phyloP scores from a whole-genome alignment of 768 basidiomycete species.

The Tulasnella sp. region DNA sequence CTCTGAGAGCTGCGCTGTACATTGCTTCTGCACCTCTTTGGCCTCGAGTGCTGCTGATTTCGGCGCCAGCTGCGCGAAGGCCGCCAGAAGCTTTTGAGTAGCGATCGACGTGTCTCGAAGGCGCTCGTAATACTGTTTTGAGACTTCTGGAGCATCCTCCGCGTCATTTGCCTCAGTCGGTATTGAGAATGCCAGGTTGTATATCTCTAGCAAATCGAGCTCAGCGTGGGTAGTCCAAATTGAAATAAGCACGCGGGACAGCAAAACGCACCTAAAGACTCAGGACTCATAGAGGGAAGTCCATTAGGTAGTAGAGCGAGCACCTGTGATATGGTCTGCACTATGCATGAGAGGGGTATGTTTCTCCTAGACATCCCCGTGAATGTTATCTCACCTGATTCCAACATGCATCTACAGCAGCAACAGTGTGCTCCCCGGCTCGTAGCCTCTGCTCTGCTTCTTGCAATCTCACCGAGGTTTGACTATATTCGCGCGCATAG shows the following conservation, averaged over 20 bases:
- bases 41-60: constrained; percentile 29
- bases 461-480: constrained; percentile 46
- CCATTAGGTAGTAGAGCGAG: constrained; percentile 47
- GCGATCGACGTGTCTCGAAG: constrained; percentile 45
- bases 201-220: constrained; percentile 2
- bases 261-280: background rate
- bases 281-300: constrained; percentile 30
- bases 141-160: background rate
- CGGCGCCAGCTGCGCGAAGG: constrained; percentile 40
- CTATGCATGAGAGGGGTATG: constrained; percentile 2
- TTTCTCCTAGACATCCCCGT: constrained; percentile 7
- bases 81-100: constrained; percentile 48
- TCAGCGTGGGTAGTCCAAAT: background rate
- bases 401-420: constrained; percentile 72
- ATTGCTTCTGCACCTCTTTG: constrained; percentile 33
- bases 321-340: constrained; percentile 41
- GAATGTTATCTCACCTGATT: constrained; percentile 42
- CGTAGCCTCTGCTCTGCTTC: constrained; percentile 55
- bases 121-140: constrained; percentile 24
- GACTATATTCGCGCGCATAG: constrained; percentile 64
- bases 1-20: constrained; percentile 28
- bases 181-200: constrained; percentile 10
- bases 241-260: background rate
- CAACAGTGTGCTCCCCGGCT: constrained; percentile 57
- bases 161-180: background rate